Base-by-base conservation (phyloP, 2,329 filamentous ascomycete genomes). In the Pseudogymnoascus sp. region DNA sequence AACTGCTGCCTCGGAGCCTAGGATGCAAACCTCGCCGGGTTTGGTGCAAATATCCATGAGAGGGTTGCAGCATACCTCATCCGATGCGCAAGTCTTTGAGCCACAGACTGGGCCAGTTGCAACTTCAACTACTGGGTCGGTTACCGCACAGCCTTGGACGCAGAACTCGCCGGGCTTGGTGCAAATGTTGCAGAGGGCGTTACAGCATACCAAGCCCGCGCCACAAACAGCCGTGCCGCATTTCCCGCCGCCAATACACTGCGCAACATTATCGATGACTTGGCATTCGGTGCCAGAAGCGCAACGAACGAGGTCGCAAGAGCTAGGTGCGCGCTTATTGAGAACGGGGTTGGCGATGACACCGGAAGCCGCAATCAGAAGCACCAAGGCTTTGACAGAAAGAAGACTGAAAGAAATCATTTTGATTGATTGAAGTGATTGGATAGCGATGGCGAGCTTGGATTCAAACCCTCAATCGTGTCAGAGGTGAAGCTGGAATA, bases 381-480 rank as follows among this genome's bases (percentile, higher is more conserved):
- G 50, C 50, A 35, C 28, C 10, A 21, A 3, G 28, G 50, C 50
- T 57, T 57, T 57, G 28, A 57, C 31, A 15, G 28, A 57, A 21
- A 57, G 28, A 21, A 28, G 50, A 33, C 35, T 57, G 50, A 57
- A 57, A 33, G 50, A 57, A n/a, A 57, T 33, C 50, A 57, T 57
- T 57, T 57, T 21, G 50, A 57, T 21, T 33, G 50, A 35, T 57
- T 33, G 11, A 35, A 33, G 50, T 57, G 50, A 57, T 33, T 57
- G 50, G 47, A 8, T 57, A 21, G n/a, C 17, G 50, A 35, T 57
- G 50, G 50, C 50, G 50, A 57, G 50, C 50, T 57, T 57, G 50
- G 50, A 35, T 57, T 57, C 50, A 8, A 33, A 57, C 28, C 28
- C 28, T 57, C 28, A 33, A 33, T 57, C 10, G 50, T 33, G 26